These are phyloP conservation scores for Daldinia childiae DNA, from an alignment of 495 filamentous ascomycete genomes.

Conservation along the genomic window DNA sequence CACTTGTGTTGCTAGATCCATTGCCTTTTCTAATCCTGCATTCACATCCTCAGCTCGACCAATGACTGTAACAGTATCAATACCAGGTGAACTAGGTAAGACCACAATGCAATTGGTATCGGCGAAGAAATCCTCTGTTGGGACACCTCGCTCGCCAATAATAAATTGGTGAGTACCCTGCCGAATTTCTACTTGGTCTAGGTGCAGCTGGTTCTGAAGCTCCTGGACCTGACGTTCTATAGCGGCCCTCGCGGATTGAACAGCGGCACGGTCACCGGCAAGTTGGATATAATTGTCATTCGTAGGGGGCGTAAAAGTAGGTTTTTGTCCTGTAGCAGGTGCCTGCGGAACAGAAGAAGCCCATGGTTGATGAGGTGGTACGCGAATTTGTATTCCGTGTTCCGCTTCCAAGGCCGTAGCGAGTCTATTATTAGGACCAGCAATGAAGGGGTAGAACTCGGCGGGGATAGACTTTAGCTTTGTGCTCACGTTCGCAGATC, in stretches of 20 bases:
- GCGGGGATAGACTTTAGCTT: conserved; percentile 83
- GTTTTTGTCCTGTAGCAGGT: conserved; percentile 67
- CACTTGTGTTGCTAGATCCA: conserved; percentile 84
- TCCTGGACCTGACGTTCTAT: conserved; percentile 80
- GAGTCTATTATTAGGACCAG: conserved; percentile 76
- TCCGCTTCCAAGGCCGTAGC: conserved; percentile 72
- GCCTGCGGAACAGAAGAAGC: conserved; percentile 72
- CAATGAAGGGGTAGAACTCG: conserved; percentile 95
- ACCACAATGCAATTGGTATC: conserved; percentile 92
- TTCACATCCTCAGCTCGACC: conserved; percentile 79
- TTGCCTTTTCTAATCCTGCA: conserved; percentile 76
- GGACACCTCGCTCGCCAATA: conserved; percentile 78
- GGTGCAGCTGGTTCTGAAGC: conserved; percentile 71
- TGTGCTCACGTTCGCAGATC: conserved; percentile 79
- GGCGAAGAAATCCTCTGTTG: conserved; percentile 83
- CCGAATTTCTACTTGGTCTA: conserved; percentile 78
- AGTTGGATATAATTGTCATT: conserved; percentile 79
- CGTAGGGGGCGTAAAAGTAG: conserved; percentile 71
- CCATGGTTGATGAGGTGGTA: conserved; percentile 83
- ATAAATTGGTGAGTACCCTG: conserved; percentile 90
- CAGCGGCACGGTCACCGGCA: conserved; percentile 84
- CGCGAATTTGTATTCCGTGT: conserved; percentile 73
- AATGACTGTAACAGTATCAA: conserved; percentile 83
- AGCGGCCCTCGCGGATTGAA: conserved; percentile 78
- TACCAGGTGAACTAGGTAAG: conserved; percentile 75